phyloP scores from a whole-genome alignment of 1,284 basidiomycete genomes.

The Marasmius tenuissimus region DNA sequence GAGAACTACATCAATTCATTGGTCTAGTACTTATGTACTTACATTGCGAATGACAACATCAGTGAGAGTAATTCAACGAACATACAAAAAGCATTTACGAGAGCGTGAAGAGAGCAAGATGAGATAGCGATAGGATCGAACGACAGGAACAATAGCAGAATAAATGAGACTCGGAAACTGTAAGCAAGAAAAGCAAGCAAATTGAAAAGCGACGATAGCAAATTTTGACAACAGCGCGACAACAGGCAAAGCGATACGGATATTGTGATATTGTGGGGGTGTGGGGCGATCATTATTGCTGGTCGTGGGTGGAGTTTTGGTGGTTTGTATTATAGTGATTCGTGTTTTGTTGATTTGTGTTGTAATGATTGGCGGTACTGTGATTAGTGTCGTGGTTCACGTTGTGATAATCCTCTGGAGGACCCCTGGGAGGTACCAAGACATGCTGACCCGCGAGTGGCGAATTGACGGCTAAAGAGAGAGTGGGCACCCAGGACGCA shows the following conservation, averaged over 20 bases:
- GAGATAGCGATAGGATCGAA: not conserved
- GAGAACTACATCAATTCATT: slow-evolving; percentile 1
- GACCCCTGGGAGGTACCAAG: not conserved
- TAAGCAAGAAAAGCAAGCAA: not conserved
- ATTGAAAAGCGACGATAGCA: not conserved
- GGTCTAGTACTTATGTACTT: not conserved
- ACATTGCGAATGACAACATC: no score
- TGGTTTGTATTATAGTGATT: no score
- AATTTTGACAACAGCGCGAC: not conserved
- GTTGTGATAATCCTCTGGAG: not conserved
- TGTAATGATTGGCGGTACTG: not conserved
- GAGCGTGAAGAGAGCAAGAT: not conserved
- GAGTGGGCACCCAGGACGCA: not conserved
- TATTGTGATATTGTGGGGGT: no score
- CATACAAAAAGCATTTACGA: not conserved
- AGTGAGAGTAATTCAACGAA: not conserved
- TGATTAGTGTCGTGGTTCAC: not conserved
- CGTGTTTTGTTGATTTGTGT: not conserved
- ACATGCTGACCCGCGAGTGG: not conserved
- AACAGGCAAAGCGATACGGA: not conserved
- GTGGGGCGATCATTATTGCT: no score
- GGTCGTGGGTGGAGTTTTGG: no score
- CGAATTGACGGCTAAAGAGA: not conserved
- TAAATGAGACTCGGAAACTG: not conserved
- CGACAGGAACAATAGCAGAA: not conserved